Evolutionary conservation across 2,329 filamentous ascomycete genomes (phyloP), one percentile per base, ranked within the genome.

Genomic region (Stylonectria norvegica): DNA sequence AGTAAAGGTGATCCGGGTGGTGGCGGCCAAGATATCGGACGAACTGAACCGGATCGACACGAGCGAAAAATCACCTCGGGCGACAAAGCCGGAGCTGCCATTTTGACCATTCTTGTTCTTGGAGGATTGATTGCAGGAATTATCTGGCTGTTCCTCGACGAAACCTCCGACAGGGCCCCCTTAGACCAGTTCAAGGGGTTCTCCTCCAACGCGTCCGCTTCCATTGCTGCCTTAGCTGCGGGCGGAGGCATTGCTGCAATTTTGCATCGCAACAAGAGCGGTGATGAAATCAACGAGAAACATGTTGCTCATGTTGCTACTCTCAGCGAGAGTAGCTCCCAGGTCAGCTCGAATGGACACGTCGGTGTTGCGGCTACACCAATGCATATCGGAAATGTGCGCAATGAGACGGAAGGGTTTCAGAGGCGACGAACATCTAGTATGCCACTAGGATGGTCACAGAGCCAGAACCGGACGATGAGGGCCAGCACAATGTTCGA

Each of bases 61-160:
- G 61, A 54, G 34, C 44, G 43, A 15, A 49, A 53, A 18, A 58
- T 68, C 15, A 78, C 76, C 3, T 71, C 70, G 1, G 79, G 72
- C 6, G 86, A 90, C 56, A 78, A 70, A 47, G 83, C 78, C 5
- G 87, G 85, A 9, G 86, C 85, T 25, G 77, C 77, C 9, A 75
- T 89, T 44, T 49, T 72, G 36, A 90, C 85, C 1, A 61, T 78
- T 1, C 34, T 81, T 5, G 60, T 83, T 3, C 58, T 87, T 1
- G 55, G 72, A 5, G 63, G 70, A 5, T 65, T 86, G 27, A 45
- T 83, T 17, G 70, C 70, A 1, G 78, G 78, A n/a, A 54, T 72
- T 5, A 31, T 65, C 5, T 77, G 72, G 62, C 63, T 78, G 47
- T 42, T 76, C 14, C 42, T 67, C 15, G 76, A 79, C 46, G 75